A percentile compares a stretch with the other conserved stretches of the same genome.
phyloP scores from a whole-genome alignment of 2,329 filamentous ascomycete species.

The Coniochaeta prunicola region DNA sequence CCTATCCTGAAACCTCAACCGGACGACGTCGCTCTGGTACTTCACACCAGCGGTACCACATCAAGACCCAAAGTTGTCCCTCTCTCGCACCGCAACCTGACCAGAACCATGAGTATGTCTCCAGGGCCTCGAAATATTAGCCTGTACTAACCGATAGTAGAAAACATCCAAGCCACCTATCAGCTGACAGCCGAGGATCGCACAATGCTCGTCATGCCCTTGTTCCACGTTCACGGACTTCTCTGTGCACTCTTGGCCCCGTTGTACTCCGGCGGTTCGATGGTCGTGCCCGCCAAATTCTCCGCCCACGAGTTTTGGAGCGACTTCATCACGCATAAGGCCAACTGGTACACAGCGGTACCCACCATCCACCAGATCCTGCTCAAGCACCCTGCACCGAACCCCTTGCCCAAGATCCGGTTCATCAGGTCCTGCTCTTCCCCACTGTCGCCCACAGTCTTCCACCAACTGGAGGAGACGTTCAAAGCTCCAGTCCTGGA shows the following conservation, averaged over 20 bases:
- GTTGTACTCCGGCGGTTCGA: conserved; percentile 67
- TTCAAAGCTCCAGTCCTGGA: conserved; percentile 78
- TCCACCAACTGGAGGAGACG: conserved; percentile 68
- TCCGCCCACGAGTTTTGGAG: conserved; percentile 77
- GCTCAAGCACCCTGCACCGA: conserved; percentile 64
- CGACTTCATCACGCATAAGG: conserved; percentile 65
- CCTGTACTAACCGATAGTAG: conserved; percentile 23
- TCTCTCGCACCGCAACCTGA: conserved; percentile 73
- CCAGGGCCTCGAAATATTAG: neutral
- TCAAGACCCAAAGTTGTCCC: conserved; percentile 81
- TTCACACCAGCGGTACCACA: conserved; percentile 81
- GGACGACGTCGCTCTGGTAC: conserved; percentile 74
- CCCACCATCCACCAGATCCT: conserved; percentile 89
- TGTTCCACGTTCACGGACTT: conserved; percentile 88
- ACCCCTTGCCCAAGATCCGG: conserved; percentile 63
- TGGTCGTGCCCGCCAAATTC: conserved; percentile 72
- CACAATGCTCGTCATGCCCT: conserved; percentile 82
- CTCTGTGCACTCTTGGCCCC: conserved; percentile 76
- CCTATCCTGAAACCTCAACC: conserved; percentile 45
- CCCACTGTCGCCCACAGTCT: conserved; percentile 73
- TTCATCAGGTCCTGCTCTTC: conserved; percentile 87
- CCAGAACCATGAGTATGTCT: conserved; percentile 64
- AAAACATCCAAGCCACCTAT: conserved; percentile 75
- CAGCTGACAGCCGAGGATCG: conserved; percentile 62
- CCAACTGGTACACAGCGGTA: conserved; percentile 92